Conservation (phyloP, 352 stramenopile genomes). For the Phytophthora macrochlamydospora region DNA sequence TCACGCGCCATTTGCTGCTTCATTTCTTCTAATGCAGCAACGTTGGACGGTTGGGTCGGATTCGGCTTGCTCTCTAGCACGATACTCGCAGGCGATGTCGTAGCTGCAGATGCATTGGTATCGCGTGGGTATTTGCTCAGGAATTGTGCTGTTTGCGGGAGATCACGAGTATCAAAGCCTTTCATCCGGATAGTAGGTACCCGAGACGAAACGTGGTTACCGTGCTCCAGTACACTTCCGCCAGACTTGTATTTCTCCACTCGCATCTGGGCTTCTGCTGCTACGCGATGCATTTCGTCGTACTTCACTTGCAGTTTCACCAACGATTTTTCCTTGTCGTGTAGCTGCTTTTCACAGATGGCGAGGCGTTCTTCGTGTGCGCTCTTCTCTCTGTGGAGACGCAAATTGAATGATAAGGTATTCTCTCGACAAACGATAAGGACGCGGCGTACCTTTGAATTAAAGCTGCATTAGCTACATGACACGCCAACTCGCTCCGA, state of each 20-base stretch:
- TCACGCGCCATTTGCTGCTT: conserved; percentile 42
- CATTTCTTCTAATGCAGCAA: conserved; percentile 38
- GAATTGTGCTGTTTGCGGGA: conserved; percentile 25
- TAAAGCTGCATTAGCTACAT: conserved; percentile 45
- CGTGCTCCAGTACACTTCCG: neutral
- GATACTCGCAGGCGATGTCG: neutral
- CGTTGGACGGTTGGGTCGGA: conserved; percentile 29
- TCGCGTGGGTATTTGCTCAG: conserved; percentile 10
- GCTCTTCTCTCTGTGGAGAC: conserved; percentile 47
- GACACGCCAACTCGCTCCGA: conserved; percentile 56
- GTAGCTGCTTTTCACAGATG: conserved; percentile 38
- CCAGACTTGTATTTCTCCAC: conserved; percentile 32
- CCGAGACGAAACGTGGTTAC: too few relatives aligned
- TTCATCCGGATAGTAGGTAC: neutral
- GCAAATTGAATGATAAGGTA: too few relatives aligned
- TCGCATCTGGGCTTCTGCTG: conserved; percentile 45
- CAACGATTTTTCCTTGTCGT: conserved; percentile 43
- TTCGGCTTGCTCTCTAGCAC: neutral
- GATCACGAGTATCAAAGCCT: neutral
- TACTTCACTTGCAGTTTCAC: conserved; percentile 36
- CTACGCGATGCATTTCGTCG: conserved; percentile 46
- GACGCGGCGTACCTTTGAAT: conserved; percentile 46
- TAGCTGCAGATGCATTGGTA: neutral
- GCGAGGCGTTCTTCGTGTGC: conserved; percentile 53
- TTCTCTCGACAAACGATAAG: neutral